Conservation (phyloP, 371 early-diverging fungal genomes). For the Syncephalastrum contaminatum region DNA sequence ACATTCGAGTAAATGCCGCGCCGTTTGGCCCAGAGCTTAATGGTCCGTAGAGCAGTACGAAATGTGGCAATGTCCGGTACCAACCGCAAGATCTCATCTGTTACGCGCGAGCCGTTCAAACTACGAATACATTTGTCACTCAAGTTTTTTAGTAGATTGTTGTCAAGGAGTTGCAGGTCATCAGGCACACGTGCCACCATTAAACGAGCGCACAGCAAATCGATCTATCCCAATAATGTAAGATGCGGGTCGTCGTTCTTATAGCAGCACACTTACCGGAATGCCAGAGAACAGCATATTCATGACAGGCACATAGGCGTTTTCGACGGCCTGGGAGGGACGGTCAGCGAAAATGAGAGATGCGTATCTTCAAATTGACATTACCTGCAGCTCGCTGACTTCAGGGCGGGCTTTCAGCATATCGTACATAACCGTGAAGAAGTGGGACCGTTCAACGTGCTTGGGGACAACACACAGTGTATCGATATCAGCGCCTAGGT, state of each 20-base stretch:
- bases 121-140: slow-evolving; percentile 95
- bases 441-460: slow-evolving; percentile 94
- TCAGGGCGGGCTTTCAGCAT: slow-evolving; percentile 81
- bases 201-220: slow-evolving; percentile 95
- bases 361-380: slow-evolving; percentile 3
- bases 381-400: slow-evolving; percentile 87
- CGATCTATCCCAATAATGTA: slow-evolving; percentile 67
- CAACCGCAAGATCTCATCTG: slow-evolving; percentile 95
- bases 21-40: slow-evolving; percentile 99
- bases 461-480: slow-evolving; percentile 97
- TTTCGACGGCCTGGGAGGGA: slow-evolving; percentile 66
- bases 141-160: slow-evolving; percentile 84
- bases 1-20: slow-evolving; percentile 96
- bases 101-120: slow-evolving; percentile 98
- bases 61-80: slow-evolving; percentile 95
- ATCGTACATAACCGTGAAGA: slow-evolving; percentile 91
- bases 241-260: background rate
- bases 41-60: slow-evolving; percentile 90
- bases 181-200: slow-evolving; percentile 80
- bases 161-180: slow-evolving; percentile 86
- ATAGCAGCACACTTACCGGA: slow-evolving; percentile 50
- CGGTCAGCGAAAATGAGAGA: background rate
- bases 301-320: slow-evolving; percentile 99
- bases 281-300: slow-evolving; percentile 93
- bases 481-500: slow-evolving; percentile 96